Evolutionary conservation across 1,284 basidiomycete species (phyloP).

Genomic region (Cutaneotrichosporon sp.): DNA sequence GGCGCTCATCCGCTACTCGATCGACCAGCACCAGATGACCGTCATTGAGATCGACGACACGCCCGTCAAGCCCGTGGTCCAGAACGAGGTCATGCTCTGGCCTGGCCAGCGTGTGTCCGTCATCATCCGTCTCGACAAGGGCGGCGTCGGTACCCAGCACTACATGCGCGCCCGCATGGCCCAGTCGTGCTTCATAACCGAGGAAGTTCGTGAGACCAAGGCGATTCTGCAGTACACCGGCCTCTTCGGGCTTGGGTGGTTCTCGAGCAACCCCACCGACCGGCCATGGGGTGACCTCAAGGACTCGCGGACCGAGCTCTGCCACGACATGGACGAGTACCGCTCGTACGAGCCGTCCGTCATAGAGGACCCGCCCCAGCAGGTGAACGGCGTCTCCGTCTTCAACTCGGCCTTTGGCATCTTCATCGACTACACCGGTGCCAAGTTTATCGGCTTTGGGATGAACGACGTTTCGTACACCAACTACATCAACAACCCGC

Average conservation of each 20-base stretch:
- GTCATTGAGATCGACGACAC: slow-evolving; percentile 40
- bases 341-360: slow-evolving; percentile 20
- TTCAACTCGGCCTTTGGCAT: slow-evolving; percentile 23
- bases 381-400: neutral
- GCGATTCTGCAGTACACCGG: slow-evolving; percentile 22
- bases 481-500: slow-evolving; percentile 42
- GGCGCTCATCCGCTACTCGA: slow-evolving; percentile 29
- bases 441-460: slow-evolving; percentile 29
- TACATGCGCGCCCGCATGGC: slow-evolving; percentile 41
- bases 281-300: slow-evolving; percentile 28
- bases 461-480: slow-evolving; percentile 33
- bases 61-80: slow-evolving; percentile 27
- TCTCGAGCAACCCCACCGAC: slow-evolving; percentile 20
- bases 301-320: neutral
- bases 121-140: slow-evolving; percentile 39
- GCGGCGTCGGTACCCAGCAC: slow-evolving; percentile 35
- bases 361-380: neutral
- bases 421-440: slow-evolving; percentile 28
- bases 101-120: slow-evolving; percentile 46
- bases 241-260: slow-evolving; percentile 18
- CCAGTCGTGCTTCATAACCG: slow-evolving; percentile 8
- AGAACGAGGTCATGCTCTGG: slow-evolving; percentile 32
- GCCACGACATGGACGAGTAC: slow-evolving; percentile 17
- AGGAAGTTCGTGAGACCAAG: neutral
- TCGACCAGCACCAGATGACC: slow-evolving; percentile 38